Base-by-base conservation (phyloP, 345 rosid genomes). In the Pistacia vera region DNA sequence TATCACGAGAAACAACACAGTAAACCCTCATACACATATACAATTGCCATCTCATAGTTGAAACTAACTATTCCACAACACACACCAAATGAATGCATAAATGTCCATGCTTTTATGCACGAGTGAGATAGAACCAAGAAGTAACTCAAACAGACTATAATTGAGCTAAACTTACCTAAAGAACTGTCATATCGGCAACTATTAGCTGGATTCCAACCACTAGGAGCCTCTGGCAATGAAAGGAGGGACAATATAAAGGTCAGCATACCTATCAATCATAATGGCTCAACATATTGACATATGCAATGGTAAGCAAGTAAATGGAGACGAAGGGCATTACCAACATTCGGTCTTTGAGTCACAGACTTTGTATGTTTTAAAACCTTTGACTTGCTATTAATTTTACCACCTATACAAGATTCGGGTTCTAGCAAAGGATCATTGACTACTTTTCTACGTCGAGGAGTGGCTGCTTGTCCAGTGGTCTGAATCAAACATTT, bases 111-210 rank as follows among this genome's bases (percentile, higher is more conserved):
- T 20, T 48, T 72, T 36, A 61, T 11, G 22, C 66, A 57, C 46
- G 35, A 72, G 30, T 74, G 4, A 57, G 16, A 72, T 55, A 33
- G 58, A 18, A 44, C 36, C 63, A 46, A 62, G 28, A 18, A 20
- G n/a, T 14, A 54, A 56, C 30, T 63, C 71, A 59, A 63, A 46
- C 28, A 58, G 30, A 69, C 48, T 20, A 4, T 20, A 67, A 12
- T 54, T 60, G 10, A 57, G 20, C 56, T 18, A 56, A 69, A 67
- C 79, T 78, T 78, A 90, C 95, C 92, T 70, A 91, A 78, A 33
- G 95, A 92, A 81, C 91, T 92, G 69, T 92, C 95, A 66, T 87
- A 88, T 67, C 94, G 84, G 55, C 93, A 89, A 72, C 83, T 78
- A 81, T 71, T 80, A 69, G 88, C 80, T 18, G 72, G 74, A 85